phyloP scores from a whole-genome alignment of 768 basidiomycete species.

The Phylloporus rhodoxanthus region DNA sequence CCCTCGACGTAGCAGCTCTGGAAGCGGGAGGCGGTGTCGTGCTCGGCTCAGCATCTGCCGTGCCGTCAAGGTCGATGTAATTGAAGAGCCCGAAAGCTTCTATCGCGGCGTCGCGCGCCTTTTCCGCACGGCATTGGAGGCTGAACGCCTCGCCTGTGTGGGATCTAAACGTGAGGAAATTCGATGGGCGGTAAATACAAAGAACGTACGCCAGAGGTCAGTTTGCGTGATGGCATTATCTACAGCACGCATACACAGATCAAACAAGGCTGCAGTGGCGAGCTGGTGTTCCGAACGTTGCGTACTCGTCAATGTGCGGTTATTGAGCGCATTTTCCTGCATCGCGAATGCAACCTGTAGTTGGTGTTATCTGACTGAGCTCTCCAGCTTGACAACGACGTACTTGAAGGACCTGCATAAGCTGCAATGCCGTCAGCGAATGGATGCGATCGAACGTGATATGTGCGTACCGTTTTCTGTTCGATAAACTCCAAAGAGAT shows the following conservation, averaged over 20 bases:
- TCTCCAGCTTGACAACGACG: not conserved
- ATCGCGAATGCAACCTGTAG: conserved; percentile 18
- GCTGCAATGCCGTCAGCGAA: conserved; percentile 7
- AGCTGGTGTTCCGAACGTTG: conserved; percentile 9
- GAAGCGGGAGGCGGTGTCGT: not conserved
- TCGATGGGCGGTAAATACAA: not conserved
- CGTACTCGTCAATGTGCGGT: not conserved
- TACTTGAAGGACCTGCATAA: conserved; percentile 19
- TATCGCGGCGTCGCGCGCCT: not conserved
- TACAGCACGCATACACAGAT: conserved; percentile 4
- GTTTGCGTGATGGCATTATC: not conserved
- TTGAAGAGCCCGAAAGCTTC: conserved; percentile 4
- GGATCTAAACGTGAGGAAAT: conserved; percentile 2
- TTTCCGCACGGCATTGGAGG: conserved; percentile 1
- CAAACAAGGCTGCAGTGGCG: conserved; percentile 4
- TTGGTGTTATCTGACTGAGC: not conserved
- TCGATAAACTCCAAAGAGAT: not conserved
- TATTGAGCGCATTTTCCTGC: conserved; percentile 22
- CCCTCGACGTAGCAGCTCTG: not conserved
- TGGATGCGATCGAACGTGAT: not conserved
- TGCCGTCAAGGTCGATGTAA: not conserved
- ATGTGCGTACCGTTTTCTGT: conserved; percentile 11
- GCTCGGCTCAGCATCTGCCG: not conserved
- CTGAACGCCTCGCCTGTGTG: conserved; percentile 6
- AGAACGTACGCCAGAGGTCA: conserved; percentile 15